Evolutionary conservation across 1,284 basidiomycete species (phyloP).

Genomic region (Blastosporella zonata): DNA sequence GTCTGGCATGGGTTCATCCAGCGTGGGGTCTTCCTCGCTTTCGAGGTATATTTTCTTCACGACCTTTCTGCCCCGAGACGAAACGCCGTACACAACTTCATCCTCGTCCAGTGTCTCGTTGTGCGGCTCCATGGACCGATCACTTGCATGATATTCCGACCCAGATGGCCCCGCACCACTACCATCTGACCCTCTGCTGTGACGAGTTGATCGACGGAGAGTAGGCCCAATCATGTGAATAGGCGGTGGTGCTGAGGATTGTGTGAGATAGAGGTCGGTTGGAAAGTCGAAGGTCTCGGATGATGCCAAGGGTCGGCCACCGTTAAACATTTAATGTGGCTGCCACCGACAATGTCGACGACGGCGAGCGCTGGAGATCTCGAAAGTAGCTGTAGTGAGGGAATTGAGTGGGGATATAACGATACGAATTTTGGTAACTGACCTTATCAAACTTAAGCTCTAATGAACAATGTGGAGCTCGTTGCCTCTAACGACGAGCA

Average conservation of each 20-base stretch:
- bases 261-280: slow-evolving; percentile 1
- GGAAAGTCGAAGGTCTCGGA: slow-evolving; percentile 10
- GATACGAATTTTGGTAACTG: not conserved
- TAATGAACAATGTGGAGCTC: not conserved
- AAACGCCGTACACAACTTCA: slow-evolving; percentile 22
- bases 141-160: slow-evolving; percentile 65
- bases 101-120: slow-evolving; percentile 28
- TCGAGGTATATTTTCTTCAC: slow-evolving; percentile 48
- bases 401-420: not conserved
- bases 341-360: slow-evolving; percentile 11
- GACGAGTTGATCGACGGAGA: slow-evolving; percentile 40
- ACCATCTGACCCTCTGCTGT: slow-evolving; percentile 28
- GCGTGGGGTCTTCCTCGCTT: slow-evolving; percentile 42
- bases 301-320: not conserved
- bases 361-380: slow-evolving; percentile 10
- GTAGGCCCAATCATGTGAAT: slow-evolving; percentile 12
- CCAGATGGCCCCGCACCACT: slow-evolving; percentile 45
- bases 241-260: not conserved
- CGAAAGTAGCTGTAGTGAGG: slow-evolving; percentile 5
- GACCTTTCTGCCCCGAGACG: slow-evolving; percentile 46
- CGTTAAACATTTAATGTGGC: slow-evolving; percentile 10
- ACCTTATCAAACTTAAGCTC: not conserved
- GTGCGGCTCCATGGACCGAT: slow-evolving; percentile 38
- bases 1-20: slow-evolving; percentile 13
- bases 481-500: slow-evolving; percentile 3